Evolutionary conservation across 495 filamentous ascomycete genomes (phyloP), one percentile per base, ranked within the genome.

Genomic region (Penicillium dipodomyicola): DNA sequence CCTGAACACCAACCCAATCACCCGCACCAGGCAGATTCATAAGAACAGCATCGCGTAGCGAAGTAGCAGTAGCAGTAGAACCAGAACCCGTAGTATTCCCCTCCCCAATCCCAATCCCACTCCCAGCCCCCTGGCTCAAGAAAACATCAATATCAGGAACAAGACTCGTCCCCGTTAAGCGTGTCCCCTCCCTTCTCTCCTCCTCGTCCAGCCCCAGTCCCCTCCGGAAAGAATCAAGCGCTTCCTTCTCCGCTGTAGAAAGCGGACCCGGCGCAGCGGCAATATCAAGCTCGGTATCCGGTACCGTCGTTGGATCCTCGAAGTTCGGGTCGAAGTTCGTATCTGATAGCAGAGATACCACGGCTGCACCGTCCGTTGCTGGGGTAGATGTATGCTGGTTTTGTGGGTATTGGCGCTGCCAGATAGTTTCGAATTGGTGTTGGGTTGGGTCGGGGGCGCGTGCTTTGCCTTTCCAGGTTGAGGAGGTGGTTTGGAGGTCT

Each of bases 1-100:
- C 84, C 61, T 90, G 77, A 2, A 89, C 82, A 37, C 72, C 70
- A 11, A 83, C 71, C 88, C 87, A 87, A 47, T 87, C 71, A 47
- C 57, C 59, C 19, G 74, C 70, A 1, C 74, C 73, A 4, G 73
- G 67, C 2, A 77, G 50, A 4, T 65, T 51, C 0, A 44, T 46
- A 4, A 77, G 27, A 0, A 79, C 71, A 2, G 46, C 49, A 51
- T 73, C 76, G 22, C 69, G 66, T 8, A 74, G 62, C 5, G 57
- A 45, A 7, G 56, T 48, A n/a, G 35, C 15, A 37, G 14, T n/a
- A 5, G 33, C n/a, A 12, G 6, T n/a, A 37, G 2, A 29, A 29
- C 1, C 4, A 2, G 27, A 9, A 29, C 1, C 33, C n/a, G n/a
- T 15, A 39, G 14, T 14, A 29, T 14, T 2, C 19, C 29, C 30